Base-by-base conservation (phyloP, 495 filamentous ascomycete species). In the Penicillium diatomitis region DNA sequence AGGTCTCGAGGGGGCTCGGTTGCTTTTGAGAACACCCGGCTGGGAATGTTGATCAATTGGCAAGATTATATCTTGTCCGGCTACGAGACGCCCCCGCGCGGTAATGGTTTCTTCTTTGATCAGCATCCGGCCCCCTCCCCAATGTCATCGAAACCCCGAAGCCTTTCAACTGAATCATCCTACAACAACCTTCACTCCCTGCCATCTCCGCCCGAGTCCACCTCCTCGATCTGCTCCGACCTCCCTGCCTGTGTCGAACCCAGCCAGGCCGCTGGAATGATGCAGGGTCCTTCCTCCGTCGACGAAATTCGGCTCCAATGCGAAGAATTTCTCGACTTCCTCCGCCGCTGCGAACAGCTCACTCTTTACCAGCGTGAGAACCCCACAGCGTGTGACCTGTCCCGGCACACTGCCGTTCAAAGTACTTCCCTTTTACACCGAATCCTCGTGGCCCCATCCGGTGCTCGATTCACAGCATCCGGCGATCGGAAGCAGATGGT, bases 1-100 rank as follows among this genome's bases (percentile, higher is more conserved):
- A 60, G 66, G 30, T 55, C 56, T 1, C 64, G 69, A 8, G 66
- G 65, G 3, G 69, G 69, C 2, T 63, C 68, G 4, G 53, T 52
- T 37, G 67, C 65, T 30, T 71, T 71, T 46, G 52, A 56, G 9
- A 60, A 65, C 40, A 69, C 65, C 6, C 67, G 61, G 34, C 45
- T 71, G n/a, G 66, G 64, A 0, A 71, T 65, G 60, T 46, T 72
- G 30, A 68, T 69, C 36, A 70, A 73, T 41, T 71, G 66, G 69
- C 65, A 68, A 57, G 68, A 71, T 46, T 70, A 71, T 48, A 68
- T 69, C 30, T 45, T 71, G 12, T 60, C 65, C 1, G 69, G 69
- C 1, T 71, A 70, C 47, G 66, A 70, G 34, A 64, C 60, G 1
- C 20, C 20, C 20, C 20, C 20, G 20, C 52, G 65, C 8, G 63